phyloP scores from a whole-genome alignment of 495 filamentous ascomycete genomes.

The Tuber melanosporum region DNA sequence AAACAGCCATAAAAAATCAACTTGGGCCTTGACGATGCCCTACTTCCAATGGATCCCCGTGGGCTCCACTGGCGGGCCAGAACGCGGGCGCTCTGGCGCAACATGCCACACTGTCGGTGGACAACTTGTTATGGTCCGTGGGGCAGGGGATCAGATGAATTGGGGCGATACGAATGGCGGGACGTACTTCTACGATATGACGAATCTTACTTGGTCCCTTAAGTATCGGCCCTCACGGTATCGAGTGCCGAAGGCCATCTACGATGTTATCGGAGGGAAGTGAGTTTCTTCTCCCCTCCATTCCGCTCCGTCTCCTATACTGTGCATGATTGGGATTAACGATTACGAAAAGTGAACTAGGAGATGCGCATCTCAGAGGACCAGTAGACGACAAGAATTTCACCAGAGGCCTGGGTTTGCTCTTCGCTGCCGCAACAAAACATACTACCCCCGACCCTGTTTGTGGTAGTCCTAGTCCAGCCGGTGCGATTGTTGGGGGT shows the following conservation, averaged over 20 bases:
- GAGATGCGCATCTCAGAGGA: background rate
- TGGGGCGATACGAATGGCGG: background rate
- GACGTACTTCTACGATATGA: background rate
- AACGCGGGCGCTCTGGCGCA: background rate
- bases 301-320: background rate
- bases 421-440: slow-evolving; percentile 12
- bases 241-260: slow-evolving; percentile 13
- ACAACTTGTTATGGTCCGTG: background rate
- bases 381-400: slow-evolving; percentile 14
- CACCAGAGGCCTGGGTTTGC: background rate
- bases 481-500: slow-evolving; percentile 37
- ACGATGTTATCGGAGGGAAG: slow-evolving; percentile 19
- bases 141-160: background rate
- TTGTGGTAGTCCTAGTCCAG: slow-evolving; percentile 11
- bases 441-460: too few species aligned
- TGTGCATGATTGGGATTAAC: background rate
- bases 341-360: slow-evolving; percentile 9
- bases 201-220: background rate
- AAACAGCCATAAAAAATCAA: background rate
- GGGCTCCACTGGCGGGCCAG: background rate
- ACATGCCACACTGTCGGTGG: background rate
- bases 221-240: slow-evolving; percentile 10
- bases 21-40: slow-evolving; percentile 1
- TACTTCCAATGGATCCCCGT: background rate
- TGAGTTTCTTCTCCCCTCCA: slow-evolving; percentile 6